A percentile compares a stretch with the other conserved stretches of the same genome.
These are phyloP conservation scores for Cetradonia linearis DNA, from an alignment of 495 filamentous ascomycete species.

Conservation along the genomic window DNA sequence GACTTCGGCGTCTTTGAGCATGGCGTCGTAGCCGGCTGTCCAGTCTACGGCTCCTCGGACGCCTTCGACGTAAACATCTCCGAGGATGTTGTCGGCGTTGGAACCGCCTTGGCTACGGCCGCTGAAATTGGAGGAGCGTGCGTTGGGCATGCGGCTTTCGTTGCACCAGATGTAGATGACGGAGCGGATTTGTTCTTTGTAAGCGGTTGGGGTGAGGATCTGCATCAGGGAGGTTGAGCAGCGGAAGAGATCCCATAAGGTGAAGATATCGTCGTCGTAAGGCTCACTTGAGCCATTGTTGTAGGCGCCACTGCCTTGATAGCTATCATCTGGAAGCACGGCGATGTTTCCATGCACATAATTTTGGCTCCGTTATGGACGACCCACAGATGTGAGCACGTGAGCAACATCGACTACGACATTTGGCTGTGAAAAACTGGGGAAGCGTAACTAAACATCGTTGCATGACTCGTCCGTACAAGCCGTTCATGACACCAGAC, in stretches of 20 bases:
- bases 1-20: slow-evolving; percentile 61
- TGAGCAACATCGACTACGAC: slow-evolving; percentile 64
- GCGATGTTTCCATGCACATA: slow-evolving; percentile 56
- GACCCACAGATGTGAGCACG: slow-evolving; percentile 52
- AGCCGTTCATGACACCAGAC: slow-evolving; percentile 49
- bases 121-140: slow-evolving; percentile 60
- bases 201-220: slow-evolving; percentile 50
- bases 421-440: slow-evolving; percentile 26
- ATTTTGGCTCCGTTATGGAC: slow-evolving; percentile 49
- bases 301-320: slow-evolving; percentile 56
- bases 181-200: slow-evolving; percentile 57
- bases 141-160: slow-evolving; percentile 57
- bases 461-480: slow-evolving; percentile 28
- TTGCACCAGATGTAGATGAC: slow-evolving; percentile 61
- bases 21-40: slow-evolving; percentile 57
- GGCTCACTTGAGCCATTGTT: slow-evolving; percentile 56
- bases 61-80: slow-evolving; percentile 66
- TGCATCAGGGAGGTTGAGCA: slow-evolving; percentile 55
- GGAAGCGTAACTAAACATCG: slow-evolving; percentile 2
- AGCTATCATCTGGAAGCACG: slow-evolving; percentile 42
- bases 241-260: slow-evolving; percentile 52
- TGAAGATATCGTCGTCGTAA: slow-evolving; percentile 36
- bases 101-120: slow-evolving; percentile 63
- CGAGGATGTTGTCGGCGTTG: slow-evolving; percentile 64
- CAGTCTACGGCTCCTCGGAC: slow-evolving; percentile 56